Conservation (phyloP, 140 eudicot species). For the Oenanthe javanica region DNA sequence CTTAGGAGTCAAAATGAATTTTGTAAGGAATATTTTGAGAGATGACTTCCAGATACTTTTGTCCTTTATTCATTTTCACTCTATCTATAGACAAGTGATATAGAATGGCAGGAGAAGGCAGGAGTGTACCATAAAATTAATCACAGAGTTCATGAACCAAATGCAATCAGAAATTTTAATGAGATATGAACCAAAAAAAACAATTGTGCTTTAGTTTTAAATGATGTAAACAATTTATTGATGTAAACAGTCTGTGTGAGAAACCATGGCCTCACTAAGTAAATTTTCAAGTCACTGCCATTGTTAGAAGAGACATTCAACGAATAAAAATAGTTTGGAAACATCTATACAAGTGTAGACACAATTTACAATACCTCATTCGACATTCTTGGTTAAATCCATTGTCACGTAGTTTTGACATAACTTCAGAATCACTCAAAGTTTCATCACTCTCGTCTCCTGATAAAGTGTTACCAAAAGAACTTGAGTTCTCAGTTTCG, state of each 20-base stretch:
- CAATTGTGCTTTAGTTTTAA: neutral
- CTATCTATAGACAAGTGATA: neutral
- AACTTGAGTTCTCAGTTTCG: slow-evolving; percentile 68
- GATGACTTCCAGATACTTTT: neutral
- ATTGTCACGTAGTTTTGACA: slow-evolving; percentile 37
- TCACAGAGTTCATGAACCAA: neutral
- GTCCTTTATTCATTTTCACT: neutral
- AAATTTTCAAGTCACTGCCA: neutral
- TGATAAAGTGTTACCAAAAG: slow-evolving; percentile 47
- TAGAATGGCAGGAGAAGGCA: no score
- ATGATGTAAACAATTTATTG: neutral
- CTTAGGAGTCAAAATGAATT: neutral
- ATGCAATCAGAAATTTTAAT: neutral
- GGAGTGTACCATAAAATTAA: no score
- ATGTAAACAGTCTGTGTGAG: neutral
- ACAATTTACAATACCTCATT: slow-evolving; percentile 30
- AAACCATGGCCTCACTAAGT: neutral
- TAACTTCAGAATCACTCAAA: slow-evolving; percentile 44
- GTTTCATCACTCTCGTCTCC: slow-evolving; percentile 29
- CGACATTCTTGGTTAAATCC: slow-evolving; percentile 31
- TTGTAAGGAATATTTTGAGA: neutral
- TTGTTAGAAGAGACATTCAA: neutral
- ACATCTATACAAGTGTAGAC: neutral
- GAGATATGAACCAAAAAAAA: neutral
- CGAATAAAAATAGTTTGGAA: neutral